phyloP scores from a whole-genome alignment of 2,329 filamentous ascomycete genomes.

The Coniella lustricola region DNA sequence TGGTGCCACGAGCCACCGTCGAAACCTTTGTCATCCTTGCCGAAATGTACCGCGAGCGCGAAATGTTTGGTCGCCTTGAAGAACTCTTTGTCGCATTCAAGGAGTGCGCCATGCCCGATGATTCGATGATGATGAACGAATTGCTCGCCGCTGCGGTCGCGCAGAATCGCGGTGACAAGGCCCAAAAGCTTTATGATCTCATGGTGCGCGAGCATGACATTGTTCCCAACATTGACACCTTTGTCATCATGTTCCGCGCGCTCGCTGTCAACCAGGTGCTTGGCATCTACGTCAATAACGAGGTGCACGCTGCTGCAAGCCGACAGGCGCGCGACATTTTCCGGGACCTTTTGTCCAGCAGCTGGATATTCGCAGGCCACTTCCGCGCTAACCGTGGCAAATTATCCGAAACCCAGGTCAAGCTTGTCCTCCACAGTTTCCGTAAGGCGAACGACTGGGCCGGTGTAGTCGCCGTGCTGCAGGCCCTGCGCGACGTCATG shows the following conservation, averaged over 20 bases:
- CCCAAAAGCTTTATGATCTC: slow-evolving; percentile 47
- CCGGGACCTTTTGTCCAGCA: slow-evolving; percentile 23
- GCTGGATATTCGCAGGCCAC: slow-evolving; percentile 21
- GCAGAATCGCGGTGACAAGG: slow-evolving; percentile 46
- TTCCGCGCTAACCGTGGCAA: slow-evolving; percentile 1
- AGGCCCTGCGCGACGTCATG: slow-evolving; percentile 24
- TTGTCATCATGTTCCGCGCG: slow-evolving; percentile 59
- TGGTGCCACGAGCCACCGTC: slow-evolving; percentile 54
- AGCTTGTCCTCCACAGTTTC: slow-evolving; percentile 30
- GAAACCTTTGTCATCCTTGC: slow-evolving; percentile 75
- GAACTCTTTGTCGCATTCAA: slow-evolving; percentile 56
- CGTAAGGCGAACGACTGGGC: slow-evolving; percentile 38
- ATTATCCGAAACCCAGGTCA: slow-evolving; percentile 22
- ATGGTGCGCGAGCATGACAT: slow-evolving; percentile 45
- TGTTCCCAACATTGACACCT: slow-evolving; percentile 61
- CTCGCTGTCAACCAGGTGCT: slow-evolving; percentile 37
- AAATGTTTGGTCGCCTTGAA: slow-evolving; percentile 49
- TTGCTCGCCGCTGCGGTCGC: slow-evolving; percentile 61
- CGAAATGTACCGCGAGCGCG: slow-evolving; percentile 60
- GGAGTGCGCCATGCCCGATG: slow-evolving; percentile 57
- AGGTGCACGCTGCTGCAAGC: background rate
- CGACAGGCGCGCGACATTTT: slow-evolving; percentile 23
- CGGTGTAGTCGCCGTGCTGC: slow-evolving; percentile 38
- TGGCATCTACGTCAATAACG: background rate
- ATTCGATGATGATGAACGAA: slow-evolving; percentile 74